These are phyloP conservation scores for Nakataea oryzae DNA, from an alignment of 2,329 filamentous ascomycete species.

Conservation along the genomic window DNA sequence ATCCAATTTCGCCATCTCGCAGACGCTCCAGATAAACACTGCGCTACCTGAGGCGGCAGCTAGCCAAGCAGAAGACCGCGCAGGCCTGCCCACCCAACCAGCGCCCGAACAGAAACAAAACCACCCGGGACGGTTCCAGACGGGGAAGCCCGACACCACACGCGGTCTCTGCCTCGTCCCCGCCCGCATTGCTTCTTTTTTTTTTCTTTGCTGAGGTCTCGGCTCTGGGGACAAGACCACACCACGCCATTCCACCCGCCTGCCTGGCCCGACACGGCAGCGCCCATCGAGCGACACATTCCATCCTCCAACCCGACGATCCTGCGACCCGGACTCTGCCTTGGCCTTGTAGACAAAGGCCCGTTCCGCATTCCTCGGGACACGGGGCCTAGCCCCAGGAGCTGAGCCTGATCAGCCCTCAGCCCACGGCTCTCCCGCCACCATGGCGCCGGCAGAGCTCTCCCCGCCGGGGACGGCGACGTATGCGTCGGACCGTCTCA, in stretches of 20 bases:
- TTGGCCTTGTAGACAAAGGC: background rate
- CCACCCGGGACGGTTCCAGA: background rate
- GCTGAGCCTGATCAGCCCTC: background rate
- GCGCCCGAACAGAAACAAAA: background rate
- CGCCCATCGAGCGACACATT: background rate
- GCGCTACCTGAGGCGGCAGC: background rate
- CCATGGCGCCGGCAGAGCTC: slow-evolving; percentile 52
- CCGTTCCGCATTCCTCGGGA: slow-evolving; percentile 2
- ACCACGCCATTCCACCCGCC: background rate
- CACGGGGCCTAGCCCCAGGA: background rate
- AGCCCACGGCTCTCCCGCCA: slow-evolving; percentile 23
- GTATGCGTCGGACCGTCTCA: slow-evolving; percentile 65
- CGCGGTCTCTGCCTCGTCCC: background rate
- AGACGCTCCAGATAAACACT: background rate
- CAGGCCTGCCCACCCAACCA: background rate
- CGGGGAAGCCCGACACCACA: background rate
- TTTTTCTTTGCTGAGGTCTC: too few species aligned
- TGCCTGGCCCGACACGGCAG: background rate
- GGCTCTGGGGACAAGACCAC: too few species aligned
- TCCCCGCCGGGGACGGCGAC: slow-evolving; percentile 62
- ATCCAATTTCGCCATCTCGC: background rate
- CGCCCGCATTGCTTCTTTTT: background rate
- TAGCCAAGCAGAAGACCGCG: background rate
- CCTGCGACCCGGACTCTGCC: background rate
- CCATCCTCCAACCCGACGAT: too few species aligned